These are phyloP conservation scores for Aspergillus tamarii DNA, from an alignment of 2,329 filamentous ascomycete species.

Conservation along the genomic window DNA sequence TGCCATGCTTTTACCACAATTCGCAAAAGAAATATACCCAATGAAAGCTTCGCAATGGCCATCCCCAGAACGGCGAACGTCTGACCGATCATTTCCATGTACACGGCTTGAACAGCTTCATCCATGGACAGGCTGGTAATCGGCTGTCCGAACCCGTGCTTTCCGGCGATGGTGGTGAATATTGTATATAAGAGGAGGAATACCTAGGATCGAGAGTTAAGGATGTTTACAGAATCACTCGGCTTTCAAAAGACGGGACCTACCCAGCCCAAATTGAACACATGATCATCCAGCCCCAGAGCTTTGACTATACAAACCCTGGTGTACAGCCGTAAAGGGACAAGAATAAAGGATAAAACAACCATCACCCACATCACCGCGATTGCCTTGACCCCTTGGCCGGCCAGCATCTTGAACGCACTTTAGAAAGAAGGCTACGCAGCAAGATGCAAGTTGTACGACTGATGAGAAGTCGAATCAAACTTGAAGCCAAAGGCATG, in stretches of 20 bases:
- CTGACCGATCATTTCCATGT: constrained; percentile 29
- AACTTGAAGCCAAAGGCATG: not conserved
- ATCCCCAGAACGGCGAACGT: constrained; percentile 46
- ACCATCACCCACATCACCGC: constrained; percentile 31
- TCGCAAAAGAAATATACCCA: constrained; percentile 45
- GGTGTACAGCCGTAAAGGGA: constrained; percentile 29
- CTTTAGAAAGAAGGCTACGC: not conserved
- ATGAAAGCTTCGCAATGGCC: constrained; percentile 43
- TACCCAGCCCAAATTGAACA: constrained; percentile 34
- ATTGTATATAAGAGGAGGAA: constrained; percentile 34
- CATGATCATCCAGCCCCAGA: constrained; percentile 42
- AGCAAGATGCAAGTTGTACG: not conserved
- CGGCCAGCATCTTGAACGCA: constrained; percentile 15
- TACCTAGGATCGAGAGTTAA: constrained; percentile 12
- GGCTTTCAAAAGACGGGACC: constrained; percentile 2
- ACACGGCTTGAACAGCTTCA: constrained; percentile 28
- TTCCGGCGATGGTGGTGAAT: constrained; percentile 34
- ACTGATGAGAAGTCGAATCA: not conserved
- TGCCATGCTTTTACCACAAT: constrained; percentile 41
- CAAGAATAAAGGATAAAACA: constrained; percentile 26
- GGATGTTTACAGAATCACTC: not conserved
- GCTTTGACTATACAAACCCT: constrained; percentile 35
- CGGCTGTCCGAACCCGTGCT: constrained; percentile 41
- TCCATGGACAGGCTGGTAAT: constrained; percentile 26
- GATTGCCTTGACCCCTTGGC: constrained; percentile 20